These are phyloP conservation scores for Venturia pyrina DNA, from an alignment of 2,329 filamentous ascomycete genomes.

Conservation along the genomic window DNA sequence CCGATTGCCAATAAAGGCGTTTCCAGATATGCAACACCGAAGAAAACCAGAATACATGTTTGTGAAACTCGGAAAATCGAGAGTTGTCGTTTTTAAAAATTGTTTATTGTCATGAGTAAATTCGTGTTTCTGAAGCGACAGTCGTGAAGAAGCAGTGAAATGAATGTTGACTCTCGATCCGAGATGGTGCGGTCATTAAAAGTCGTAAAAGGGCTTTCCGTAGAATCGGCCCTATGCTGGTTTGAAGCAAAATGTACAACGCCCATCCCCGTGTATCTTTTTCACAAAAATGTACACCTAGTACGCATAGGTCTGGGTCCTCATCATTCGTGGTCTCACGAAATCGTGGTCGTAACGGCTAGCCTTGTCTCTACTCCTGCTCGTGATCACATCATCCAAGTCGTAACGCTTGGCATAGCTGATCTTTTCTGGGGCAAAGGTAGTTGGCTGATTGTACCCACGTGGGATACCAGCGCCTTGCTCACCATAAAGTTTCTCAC, in stretches of 20 bases:
- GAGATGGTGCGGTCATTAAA: background rate
- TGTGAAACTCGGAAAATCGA: background rate
- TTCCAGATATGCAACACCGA: background rate
- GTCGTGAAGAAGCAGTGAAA: background rate
- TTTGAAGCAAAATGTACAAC: background rate
- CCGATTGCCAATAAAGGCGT: background rate
- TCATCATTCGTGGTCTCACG: background rate
- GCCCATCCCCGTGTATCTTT: background rate
- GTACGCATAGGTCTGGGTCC: slow-evolving; percentile 4
- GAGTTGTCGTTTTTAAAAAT: background rate
- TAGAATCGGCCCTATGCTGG: background rate
- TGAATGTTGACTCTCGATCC: background rate
- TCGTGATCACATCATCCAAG: background rate
- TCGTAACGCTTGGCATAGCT: background rate
- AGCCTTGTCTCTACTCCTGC: background rate
- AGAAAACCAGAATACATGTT: background rate
- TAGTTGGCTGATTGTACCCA: background rate
- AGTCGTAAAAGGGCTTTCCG: background rate
- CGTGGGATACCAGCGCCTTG: background rate
- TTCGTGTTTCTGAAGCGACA: background rate
- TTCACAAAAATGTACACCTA: background rate
- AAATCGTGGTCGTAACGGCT: slow-evolving; percentile 3
- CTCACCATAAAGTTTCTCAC: slow-evolving; percentile 8
- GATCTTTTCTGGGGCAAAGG: background rate
- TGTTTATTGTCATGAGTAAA: background rate